A percentile compares a stretch with the other conserved stretches of the same genome.
Evolutionary conservation across 768 basidiomycete genomes (phyloP).

Genomic region (Gloeophyllum trabeum): DNA sequence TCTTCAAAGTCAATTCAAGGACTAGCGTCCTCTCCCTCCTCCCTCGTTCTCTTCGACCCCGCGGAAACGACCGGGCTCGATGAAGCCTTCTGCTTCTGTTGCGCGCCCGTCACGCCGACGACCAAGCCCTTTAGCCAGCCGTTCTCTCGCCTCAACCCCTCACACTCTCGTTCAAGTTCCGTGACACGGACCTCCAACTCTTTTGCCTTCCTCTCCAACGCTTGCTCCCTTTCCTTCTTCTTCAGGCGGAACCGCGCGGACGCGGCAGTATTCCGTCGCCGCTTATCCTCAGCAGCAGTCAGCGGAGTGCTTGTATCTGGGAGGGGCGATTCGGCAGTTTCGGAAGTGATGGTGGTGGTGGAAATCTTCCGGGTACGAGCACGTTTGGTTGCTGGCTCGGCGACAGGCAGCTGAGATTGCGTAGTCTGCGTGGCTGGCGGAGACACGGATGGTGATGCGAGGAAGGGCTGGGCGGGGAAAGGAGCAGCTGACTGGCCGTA

Average conservation of each 20-base stretch:
- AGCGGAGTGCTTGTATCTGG: constrained; percentile 17
- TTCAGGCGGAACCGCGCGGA: constrained; percentile 90
- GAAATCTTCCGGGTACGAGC: constrained; percentile 32
- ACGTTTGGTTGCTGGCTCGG: constrained; percentile 8
- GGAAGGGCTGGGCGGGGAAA: too few species aligned
- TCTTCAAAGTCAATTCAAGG: too few species aligned
- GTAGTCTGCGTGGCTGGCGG: constrained; percentile 8
- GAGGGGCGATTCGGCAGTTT: constrained; percentile 17
- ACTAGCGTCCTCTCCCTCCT: not conserved
- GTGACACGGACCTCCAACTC: constrained; percentile 71
- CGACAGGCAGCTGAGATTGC: constrained; percentile 9
- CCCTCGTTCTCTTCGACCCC: not conserved
- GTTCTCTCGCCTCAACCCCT: constrained; percentile 79
- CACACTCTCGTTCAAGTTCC: constrained; percentile 87
- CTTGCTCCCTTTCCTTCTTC: constrained; percentile 92
- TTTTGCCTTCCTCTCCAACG: constrained; percentile 75
- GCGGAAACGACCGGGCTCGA: not conserved
- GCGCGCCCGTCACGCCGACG: constrained; percentile 72
- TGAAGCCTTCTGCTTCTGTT: not conserved
- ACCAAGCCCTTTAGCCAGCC: constrained; percentile 88
- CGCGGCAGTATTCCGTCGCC: constrained; percentile 87
- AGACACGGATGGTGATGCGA: constrained; percentile 16
- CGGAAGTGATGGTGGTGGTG: constrained; percentile 21
- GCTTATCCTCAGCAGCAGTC: constrained; percentile 74
- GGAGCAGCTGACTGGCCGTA: constrained; percentile 21